These are phyloP conservation scores for Termitomyces bulborhizus DNA, from an alignment of 768 basidiomycete genomes.

Conservation along the genomic window DNA sequence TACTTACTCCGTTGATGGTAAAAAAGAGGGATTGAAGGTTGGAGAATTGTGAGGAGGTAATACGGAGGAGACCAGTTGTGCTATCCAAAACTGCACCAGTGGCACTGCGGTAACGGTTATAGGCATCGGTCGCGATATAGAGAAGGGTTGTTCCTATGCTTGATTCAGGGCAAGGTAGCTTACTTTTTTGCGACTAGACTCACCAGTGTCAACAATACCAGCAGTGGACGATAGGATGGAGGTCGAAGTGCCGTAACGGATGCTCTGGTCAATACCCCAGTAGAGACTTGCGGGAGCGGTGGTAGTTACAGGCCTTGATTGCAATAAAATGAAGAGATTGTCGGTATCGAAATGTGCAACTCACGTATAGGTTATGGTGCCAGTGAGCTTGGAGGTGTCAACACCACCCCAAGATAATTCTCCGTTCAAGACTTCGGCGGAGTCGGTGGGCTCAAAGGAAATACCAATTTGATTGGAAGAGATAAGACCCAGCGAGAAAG, in stretches of 20 bases:
- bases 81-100: conserved; percentile 40
- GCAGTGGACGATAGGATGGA: conserved; percentile 39
- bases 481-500: conserved; percentile 35
- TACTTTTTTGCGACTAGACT: not conserved
- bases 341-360: not conserved
- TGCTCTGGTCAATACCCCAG: conserved; percentile 58
- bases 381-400: conserved; percentile 37
- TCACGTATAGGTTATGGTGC: conserved; percentile 36
- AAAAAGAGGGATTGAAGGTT: conserved; percentile 54
- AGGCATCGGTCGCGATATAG: conserved; percentile 41
- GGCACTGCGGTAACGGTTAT: conserved; percentile 32
- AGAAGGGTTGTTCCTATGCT: conserved; percentile 43
- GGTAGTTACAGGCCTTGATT: conserved; percentile 36
- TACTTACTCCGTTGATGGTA: conserved; percentile 40
- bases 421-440: conserved; percentile 33
- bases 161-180: not conserved
- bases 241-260: conserved; percentile 41
- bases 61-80: conserved; percentile 42
- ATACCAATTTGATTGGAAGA: conserved; percentile 36
- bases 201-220: conserved; percentile 57
- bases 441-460: conserved; percentile 44
- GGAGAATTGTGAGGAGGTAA: conserved; percentile 46
- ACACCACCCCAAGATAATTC: conserved; percentile 51
- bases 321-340: not conserved
- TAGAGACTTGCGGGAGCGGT: conserved; percentile 39